Base-by-base conservation (phyloP, 345 rosid species). In the Hevea brasiliensis region DNA sequence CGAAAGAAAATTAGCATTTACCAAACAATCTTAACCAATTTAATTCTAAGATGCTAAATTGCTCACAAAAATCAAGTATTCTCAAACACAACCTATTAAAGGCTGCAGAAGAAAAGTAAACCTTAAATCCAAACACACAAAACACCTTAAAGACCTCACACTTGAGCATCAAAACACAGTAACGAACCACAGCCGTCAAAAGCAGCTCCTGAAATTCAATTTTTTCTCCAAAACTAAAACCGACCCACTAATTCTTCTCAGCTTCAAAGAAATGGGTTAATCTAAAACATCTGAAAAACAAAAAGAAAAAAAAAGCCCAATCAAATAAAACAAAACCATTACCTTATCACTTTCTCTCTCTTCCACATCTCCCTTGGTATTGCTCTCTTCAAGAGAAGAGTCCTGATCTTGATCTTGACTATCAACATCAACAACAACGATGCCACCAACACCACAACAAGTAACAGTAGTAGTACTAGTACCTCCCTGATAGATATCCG, bases 301-400 rank as follows among this genome's bases (percentile, higher is more conserved):
- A 65, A 13, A 15, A 50, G 48, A 53, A 59, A 75, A 6, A 47
- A 23, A 58, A 32, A 32, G n/a, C n/a, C n/a, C 58, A 62, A 44
- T 18, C 17, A 70, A 79, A 75, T 21, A 14, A 27, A 74, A 37
- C 37, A 44, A 23, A 67, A 24, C 3, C 12, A 9, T 18, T 72
- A 84, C 87, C 85, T 82, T 83, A 35, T 73, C 84, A 74, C 62
- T 54, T 4, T 76, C 83, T 70, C 50, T 79, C 42, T 80, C 87
- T 41, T 85, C 85, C 40, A 68, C 83, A 56, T 40, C 58, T 29
- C 58, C 81, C 29, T 73, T 63, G 56, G 68, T 71, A 45, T 70
- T 40, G 50, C 72, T 61, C 21, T 75, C 87, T 20, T 75, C 75
- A 54, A 63, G 67, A 57, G 70, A 77, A 57, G 84, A 78, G 71